phyloP scores from a whole-genome alignment of 2,329 filamentous ascomycete species.

The Epichloe scottii region DNA sequence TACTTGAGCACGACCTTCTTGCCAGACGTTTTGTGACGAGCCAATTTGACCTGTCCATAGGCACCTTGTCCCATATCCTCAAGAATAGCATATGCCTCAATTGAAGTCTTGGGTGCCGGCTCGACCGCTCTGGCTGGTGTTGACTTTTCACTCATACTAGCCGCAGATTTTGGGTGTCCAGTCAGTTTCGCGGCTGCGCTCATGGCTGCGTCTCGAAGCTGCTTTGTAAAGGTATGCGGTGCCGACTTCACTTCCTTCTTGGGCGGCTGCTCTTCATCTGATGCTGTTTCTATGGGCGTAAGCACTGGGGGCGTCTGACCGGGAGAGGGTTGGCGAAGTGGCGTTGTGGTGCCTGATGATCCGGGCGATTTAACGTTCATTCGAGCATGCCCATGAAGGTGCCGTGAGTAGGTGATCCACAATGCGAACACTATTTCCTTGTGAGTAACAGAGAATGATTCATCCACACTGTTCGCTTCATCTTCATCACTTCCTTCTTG shows the following conservation, averaged over 20 bases:
- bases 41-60: constrained; percentile 94
- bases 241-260: constrained; percentile 28
- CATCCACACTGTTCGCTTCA: constrained; percentile 24
- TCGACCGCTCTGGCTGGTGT: constrained; percentile 24
- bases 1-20: constrained; percentile 94
- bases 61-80: constrained; percentile 98
- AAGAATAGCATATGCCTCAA: constrained; percentile 80
- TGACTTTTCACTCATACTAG: constrained; percentile 21
- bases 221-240: constrained; percentile 38
- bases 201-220: constrained; percentile 44
- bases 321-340: constrained; percentile 66
- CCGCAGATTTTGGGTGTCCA: constrained; percentile 22
- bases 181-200: constrained; percentile 42
- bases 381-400: constrained; percentile 59
- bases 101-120: constrained; percentile 58
- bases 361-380: constrained; percentile 50
- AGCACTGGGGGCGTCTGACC: constrained; percentile 51
- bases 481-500: constrained; percentile 47
- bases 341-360: constrained; percentile 53
- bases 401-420: constrained; percentile 94
- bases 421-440: constrained; percentile 84
- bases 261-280: constrained; percentile 33
- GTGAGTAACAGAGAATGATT: constrained; percentile 35
- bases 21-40: constrained; percentile 65
- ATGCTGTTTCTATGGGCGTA: constrained; percentile 43